A percentile compares a stretch with the other conserved stretches of the same genome.
Evolutionary conservation across 169 alveolate species (phyloP).

Genomic region (Miamiensis avidus): DNA sequence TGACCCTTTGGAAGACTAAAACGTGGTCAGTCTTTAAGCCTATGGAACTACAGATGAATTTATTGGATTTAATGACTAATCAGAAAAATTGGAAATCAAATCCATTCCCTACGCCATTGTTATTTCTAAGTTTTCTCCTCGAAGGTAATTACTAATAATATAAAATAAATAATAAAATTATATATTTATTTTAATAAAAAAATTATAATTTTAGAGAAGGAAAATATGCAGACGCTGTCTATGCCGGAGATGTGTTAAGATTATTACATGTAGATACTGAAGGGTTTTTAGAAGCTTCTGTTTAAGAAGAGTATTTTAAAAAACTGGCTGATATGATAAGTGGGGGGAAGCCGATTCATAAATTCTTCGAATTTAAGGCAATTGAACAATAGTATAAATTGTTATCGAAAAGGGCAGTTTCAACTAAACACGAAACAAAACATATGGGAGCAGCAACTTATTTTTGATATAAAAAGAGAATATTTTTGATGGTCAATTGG

Average conservation of each 20-base stretch:
- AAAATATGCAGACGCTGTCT: background rate
- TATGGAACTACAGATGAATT: background rate
- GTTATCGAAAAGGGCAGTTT: background rate
- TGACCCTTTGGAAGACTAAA: background rate
- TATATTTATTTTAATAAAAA: no score
- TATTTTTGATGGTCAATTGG: background rate
- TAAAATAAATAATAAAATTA: no score
- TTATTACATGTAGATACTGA: background rate
- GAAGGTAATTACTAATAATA: background rate
- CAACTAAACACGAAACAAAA: background rate
- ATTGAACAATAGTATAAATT: background rate
- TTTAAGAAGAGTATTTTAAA: no score
- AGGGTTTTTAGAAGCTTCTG: background rate
- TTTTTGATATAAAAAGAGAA: background rate
- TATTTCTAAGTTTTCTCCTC: background rate
- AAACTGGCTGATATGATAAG: background rate
- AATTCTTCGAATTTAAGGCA: background rate
- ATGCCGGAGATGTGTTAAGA: background rate
- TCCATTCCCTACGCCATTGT: background rate
- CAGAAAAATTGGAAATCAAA: background rate
- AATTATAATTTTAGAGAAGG: background rate
- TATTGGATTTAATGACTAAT: background rate
- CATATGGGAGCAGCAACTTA: background rate
- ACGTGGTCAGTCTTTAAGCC: background rate
- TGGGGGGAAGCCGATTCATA: background rate